Base-by-base conservation (phyloP, 352 stramenopile genomes). In the Globisporangium camurandrum region DNA sequence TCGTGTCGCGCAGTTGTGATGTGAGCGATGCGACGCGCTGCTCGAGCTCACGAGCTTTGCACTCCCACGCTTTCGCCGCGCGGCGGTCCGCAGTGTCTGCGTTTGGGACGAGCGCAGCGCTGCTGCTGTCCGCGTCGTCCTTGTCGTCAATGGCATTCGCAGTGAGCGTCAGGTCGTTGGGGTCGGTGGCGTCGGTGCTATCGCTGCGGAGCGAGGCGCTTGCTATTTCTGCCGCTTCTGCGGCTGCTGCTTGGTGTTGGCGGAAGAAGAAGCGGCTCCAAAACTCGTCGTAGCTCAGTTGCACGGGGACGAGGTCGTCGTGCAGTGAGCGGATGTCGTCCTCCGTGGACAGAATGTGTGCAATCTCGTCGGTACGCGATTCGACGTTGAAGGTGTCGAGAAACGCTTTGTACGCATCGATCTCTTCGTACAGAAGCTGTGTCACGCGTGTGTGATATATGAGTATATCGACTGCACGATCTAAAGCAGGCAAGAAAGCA, bases 221-320 rank as follows among this genome's bases (percentile, higher is more conserved):
- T 75, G 51, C 11, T 66, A 57, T 51, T 84, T 64, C 2, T 51
- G 62, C 22, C 56, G 56, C 26, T 67, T 54, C 11, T 62, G 49
- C 19, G 67, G 39, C 51, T 77, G 48, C 2, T 61, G n/a, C 54
- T 40, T 84, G 67, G 39, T 88, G 71, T 28, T 69, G 62, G 0
- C 81, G 69, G 59, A 92, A 92, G 60, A 90, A 92, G 47, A 72
- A 83, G 37, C 71, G 76, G 20, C 31, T 9, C 82, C 82, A 93
- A 47, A 93, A 93, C 61, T 93, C 82, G 49, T 88, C 77, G 50
- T 87, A 84, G 45, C 66, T 83, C 39, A 93, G 49, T 39, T 89
- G 67, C 46, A 86, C 59, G 4, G 82, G 82, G 37, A 93, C 82
- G 46, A 93, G 59, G 44, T 72, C 55, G 46, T 87, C 75, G 28